Conservation (phyloP, 225 moss, liverwort and hornwort genomes). For the Bryoerythrophyllum caledonicum region DNA sequence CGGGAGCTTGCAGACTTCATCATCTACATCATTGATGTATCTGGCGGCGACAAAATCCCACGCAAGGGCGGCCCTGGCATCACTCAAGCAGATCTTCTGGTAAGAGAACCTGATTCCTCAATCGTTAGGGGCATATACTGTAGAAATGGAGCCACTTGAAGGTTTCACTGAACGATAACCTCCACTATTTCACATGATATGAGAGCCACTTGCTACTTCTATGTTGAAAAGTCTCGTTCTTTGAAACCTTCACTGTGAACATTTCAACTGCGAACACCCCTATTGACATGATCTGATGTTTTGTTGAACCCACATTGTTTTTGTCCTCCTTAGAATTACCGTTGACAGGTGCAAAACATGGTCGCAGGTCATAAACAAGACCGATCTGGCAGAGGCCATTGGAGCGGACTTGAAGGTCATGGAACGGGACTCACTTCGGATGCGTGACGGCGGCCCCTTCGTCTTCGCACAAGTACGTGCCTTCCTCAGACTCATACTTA, state of each 20-base stretch:
- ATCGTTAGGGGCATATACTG: no score
- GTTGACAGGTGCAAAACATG: background rate
- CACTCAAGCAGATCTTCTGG: constrained; percentile 98
- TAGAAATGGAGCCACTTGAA: no score
- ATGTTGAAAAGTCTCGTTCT: no score
- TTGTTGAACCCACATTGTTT: no score
- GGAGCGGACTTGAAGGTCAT: constrained; percentile 96
- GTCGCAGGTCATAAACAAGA: constrained; percentile 93
- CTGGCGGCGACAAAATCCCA: constrained; percentile 98
- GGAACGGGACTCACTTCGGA: constrained; percentile 93
- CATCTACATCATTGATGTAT: constrained; percentile 98
- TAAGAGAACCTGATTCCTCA: constrained; percentile 20
- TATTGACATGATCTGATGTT: no score
- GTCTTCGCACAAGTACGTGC: constrained; percentile 91
- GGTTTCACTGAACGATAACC: no score
- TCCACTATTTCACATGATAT: no score
- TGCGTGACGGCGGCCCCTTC: constrained; percentile 98
- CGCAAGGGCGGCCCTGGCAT: constrained; percentile 98
- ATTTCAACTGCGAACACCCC: no score
- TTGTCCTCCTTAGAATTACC: background rate
- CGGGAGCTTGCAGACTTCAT: constrained; percentile 98
- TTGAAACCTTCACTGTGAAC: no score
- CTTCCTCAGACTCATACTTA: background rate
- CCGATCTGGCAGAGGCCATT: constrained; percentile 89
- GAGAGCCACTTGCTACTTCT: no score